Conservation (phyloP, 2,329 filamentous ascomycete genomes). For the Fusarium armeniacum region DNA sequence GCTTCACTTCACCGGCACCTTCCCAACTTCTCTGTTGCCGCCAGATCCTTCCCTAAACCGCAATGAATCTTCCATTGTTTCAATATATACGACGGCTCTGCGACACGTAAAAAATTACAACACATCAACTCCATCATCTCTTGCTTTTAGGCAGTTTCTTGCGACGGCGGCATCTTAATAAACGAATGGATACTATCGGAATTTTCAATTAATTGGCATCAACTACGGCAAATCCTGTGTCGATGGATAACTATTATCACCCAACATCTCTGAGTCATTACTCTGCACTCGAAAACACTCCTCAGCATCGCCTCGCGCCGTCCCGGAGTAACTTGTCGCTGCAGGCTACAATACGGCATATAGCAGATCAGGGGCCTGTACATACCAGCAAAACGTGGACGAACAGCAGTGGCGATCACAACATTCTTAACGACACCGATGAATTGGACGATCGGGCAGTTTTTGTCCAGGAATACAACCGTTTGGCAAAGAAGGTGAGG, state of each 20-base stretch:
- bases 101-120: slow-evolving; percentile 42
- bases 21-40: slow-evolving; percentile 15
- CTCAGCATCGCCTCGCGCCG: slow-evolving; percentile 35
- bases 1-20: slow-evolving; percentile 9
- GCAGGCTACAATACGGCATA: slow-evolving; percentile 48
- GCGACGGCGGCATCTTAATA: slow-evolving; percentile 37
- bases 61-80: slow-evolving; percentile 43
- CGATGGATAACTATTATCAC: slow-evolving; percentile 41
- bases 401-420: slow-evolving; percentile 66
- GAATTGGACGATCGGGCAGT: slow-evolving; percentile 62
- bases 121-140: slow-evolving; percentile 16
- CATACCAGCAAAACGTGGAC: slow-evolving; percentile 70
- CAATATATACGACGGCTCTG: slow-evolving; percentile 28
- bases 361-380: slow-evolving; percentile 44
- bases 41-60: slow-evolving; percentile 23
- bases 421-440: slow-evolving; percentile 63
- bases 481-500: slow-evolving; percentile 68
- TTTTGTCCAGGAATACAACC: slow-evolving; percentile 72
- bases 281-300: slow-evolving; percentile 26
- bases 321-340: slow-evolving; percentile 51
- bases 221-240: slow-evolving; percentile 9
- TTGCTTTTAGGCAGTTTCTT: slow-evolving; percentile 23
- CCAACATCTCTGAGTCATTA: slow-evolving; percentile 33
- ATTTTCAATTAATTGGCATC: slow-evolving; percentile 29
- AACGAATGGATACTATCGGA: slow-evolving; percentile 6